Evolutionary conservation across 1,284 basidiomycete species (phyloP), one percentile per base, ranked within the genome.

Genomic region (Salmacisia buchloeana): DNA sequence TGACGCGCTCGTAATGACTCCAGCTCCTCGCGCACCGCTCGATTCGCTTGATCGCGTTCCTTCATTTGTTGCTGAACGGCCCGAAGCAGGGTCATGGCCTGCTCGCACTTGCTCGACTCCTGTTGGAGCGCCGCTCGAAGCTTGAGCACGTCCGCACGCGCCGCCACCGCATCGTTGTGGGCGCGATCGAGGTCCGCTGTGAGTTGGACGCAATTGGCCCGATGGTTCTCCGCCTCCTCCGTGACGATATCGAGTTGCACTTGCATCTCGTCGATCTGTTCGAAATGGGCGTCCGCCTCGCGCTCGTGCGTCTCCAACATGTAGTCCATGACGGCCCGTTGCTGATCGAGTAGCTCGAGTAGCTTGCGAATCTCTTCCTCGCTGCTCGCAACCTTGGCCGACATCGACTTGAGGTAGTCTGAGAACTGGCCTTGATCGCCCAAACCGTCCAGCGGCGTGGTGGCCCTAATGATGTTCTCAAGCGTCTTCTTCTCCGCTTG

Each of bases 241-340:
- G 65, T 29, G 5, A 63, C 61, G 31, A 58, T 59, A 7, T 68
- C 69, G 27, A 76, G 43, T 34, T 63, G 65, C n/a, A 61, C 56
- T 7, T 67, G 63, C 34, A 74, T 39, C 2, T 67, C 61, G 35
- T 70, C 70, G 29, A 73, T 59, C 58, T 76, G 72, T 21, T 71
- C 68, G 12, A 60, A 31, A 58, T 70, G 68, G 29, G 71, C 61
- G 34, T 74, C 69, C 39, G 61, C 58, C 46, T 76, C 73, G 31
- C 69, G 33, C 49, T 69, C 65, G 49, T 76, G 74, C 41, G 71
- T 76, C 12, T 71, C 68, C 31, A 76, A 58, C 71, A 76, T 69
- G 62, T 76, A 72, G 43, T 74, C 74, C 61, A 76, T 76, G 18
- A 74, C 69, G n/a, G 68, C 58, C 7, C 71, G 49, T 59, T 76